Evolutionary conservation across 2,329 filamentous ascomycete species (phyloP).

Genomic region (Exophiala sideris): DNA sequence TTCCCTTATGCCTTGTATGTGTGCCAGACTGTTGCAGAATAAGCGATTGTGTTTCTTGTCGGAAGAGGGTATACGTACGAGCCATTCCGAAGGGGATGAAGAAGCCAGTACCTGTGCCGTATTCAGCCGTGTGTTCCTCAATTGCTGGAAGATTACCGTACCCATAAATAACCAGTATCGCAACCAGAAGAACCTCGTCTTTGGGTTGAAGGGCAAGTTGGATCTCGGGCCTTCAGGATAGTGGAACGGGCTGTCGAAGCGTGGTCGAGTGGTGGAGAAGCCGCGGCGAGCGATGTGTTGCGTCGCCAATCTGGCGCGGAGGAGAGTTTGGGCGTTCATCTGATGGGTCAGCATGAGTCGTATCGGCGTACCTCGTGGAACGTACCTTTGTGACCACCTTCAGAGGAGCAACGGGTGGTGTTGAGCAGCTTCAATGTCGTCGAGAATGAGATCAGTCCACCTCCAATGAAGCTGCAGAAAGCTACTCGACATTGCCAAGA

Average conservation of each 20-base stretch:
- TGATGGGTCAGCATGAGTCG: slow-evolving; percentile 37
- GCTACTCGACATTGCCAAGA: slow-evolving; percentile 5
- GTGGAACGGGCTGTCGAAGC: slow-evolving; percentile 81
- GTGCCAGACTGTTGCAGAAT: slow-evolving; percentile 58
- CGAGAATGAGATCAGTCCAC: slow-evolving; percentile 15
- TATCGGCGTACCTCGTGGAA: background rate
- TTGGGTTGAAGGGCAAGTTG: slow-evolving; percentile 96
- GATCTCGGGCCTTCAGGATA: slow-evolving; percentile 93
- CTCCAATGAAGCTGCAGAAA: slow-evolving; percentile 13
- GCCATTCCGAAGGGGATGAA: slow-evolving; percentile 60
- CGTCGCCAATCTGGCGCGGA: slow-evolving; percentile 63
- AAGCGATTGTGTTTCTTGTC: slow-evolving; percentile 16
- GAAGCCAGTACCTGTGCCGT: slow-evolving; percentile 54
- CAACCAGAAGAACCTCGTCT: slow-evolving; percentile 77
- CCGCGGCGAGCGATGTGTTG: slow-evolving; percentile 77
- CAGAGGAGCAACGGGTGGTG: background rate
- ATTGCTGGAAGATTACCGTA: slow-evolving; percentile 38
- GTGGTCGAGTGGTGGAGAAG: slow-evolving; percentile 83
- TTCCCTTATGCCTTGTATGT: slow-evolving; percentile 56
- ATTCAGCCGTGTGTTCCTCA: slow-evolving; percentile 11
- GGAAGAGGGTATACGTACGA: slow-evolving; percentile 47
- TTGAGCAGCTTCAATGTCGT: slow-evolving; percentile 5
- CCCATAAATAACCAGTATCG: slow-evolving; percentile 81
- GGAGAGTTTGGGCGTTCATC: slow-evolving; percentile 72
- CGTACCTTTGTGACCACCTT: slow-evolving; percentile 2